Conservation (phyloP, 2,329 filamentous ascomycete genomes). For the Phoma sp. region DNA sequence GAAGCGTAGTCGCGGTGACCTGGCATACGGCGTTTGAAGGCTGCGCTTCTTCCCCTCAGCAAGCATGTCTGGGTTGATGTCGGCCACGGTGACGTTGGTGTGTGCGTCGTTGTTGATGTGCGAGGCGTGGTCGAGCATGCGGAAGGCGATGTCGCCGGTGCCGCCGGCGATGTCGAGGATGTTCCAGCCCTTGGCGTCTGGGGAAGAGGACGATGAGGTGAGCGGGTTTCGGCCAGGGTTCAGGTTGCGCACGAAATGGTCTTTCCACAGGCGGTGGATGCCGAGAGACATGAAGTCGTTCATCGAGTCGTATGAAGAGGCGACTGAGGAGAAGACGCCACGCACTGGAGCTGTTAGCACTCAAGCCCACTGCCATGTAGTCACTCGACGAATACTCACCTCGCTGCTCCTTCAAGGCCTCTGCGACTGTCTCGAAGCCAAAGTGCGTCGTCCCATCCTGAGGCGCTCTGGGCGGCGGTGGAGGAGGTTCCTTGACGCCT, state of each 20-base stretch:
- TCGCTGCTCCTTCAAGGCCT: slow-evolving; percentile 75
- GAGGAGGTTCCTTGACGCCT: slow-evolving; percentile 44
- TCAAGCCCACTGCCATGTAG: too few relatives aligned
- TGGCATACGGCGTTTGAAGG: slow-evolving; percentile 65
- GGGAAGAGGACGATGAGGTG: slow-evolving; percentile 7
- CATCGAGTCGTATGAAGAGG: slow-evolving; percentile 95
- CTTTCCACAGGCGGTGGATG: slow-evolving; percentile 96
- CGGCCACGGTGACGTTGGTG: slow-evolving; percentile 86
- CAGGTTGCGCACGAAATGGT: slow-evolving; percentile 90
- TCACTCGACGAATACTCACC: slow-evolving; percentile 51
- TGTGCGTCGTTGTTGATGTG: slow-evolving; percentile 78
- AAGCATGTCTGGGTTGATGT: slow-evolving; percentile 97
- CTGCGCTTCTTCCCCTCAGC: slow-evolving; percentile 84
- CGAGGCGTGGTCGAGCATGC: slow-evolving; percentile 87
- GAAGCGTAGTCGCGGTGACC: slow-evolving; percentile 67
- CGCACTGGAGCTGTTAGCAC: slow-evolving; percentile 63
- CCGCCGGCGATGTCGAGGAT: slow-evolving; percentile 97
- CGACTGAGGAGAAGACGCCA: slow-evolving; percentile 92
- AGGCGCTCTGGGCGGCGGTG: slow-evolving; percentile 44
- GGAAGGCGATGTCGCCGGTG: slow-evolving; percentile 97
- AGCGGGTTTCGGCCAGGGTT: slow-evolving; percentile 74
- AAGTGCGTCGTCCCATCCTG: slow-evolving; percentile 76
- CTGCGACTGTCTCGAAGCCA: slow-evolving; percentile 84
- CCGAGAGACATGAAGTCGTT: slow-evolving; percentile 99
- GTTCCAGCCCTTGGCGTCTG: slow-evolving; percentile 61